These are phyloP conservation scores for Tilletia indica DNA, from an alignment of 1,284 basidiomycete species.

Conservation along the genomic window DNA sequence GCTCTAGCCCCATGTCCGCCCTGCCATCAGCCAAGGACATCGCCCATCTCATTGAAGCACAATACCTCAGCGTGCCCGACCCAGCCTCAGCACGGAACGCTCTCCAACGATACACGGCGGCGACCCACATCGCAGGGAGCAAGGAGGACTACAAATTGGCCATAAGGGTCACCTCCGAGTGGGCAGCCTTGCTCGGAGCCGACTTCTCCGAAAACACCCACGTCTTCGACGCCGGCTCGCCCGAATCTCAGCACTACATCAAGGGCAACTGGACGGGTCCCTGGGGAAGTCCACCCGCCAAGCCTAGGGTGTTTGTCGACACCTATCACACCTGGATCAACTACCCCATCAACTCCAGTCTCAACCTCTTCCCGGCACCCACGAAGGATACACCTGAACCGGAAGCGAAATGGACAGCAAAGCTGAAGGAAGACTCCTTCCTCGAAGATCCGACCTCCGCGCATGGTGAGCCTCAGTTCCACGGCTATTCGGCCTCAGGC, in stretches of 20 bases:
- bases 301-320: constrained; percentile 46
- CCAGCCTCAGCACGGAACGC: constrained; percentile 3
- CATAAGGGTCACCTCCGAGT: constrained; percentile 38
- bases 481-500: constrained; percentile 57
- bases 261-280: constrained; percentile 20
- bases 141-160: constrained; percentile 39
- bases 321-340: constrained; percentile 54
- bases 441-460: constrained; percentile 58
- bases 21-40: neutral
- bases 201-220: constrained; percentile 31
- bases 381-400: constrained; percentile 57
- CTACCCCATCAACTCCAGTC: constrained; percentile 42
- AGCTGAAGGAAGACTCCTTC: constrained; percentile 56
- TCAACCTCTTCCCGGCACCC: constrained; percentile 39
- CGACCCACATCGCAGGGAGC: constrained; percentile 43
- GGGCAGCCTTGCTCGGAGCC: constrained; percentile 44
- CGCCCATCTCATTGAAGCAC: neutral
- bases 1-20: neutral
- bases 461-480: constrained; percentile 58
- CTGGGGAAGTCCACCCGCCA: constrained; percentile 10
- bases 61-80: constrained; percentile 5
- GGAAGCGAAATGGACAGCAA: constrained; percentile 66
- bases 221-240: constrained; percentile 49
- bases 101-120: constrained; percentile 37
- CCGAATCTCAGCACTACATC: constrained; percentile 36